Base-by-base conservation (phyloP, 345 rosid genomes). In the Populus tremula region DNA sequence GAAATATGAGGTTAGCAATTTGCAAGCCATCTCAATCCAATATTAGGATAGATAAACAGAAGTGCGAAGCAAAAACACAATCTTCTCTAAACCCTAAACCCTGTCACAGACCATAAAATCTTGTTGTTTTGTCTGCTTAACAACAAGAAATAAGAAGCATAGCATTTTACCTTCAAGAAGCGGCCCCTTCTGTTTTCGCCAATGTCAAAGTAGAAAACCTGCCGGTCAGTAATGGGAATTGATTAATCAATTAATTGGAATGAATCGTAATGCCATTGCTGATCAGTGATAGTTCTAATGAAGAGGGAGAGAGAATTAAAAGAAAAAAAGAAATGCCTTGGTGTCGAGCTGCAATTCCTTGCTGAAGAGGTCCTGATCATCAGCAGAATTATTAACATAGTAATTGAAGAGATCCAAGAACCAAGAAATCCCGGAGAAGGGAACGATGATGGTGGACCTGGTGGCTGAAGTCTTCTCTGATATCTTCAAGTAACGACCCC, bases 391-490 rank as follows among this genome's bases (percentile, higher is more conserved):
- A 86, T 82, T 85, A 78, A 93, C 97, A 73, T 93, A 96, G 88
- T 96, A 93, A 85, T 93, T 93, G 89, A 96, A 96, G 84, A 93
- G 99, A 82, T 96, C 94, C 71, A 96, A 87, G 88, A 96, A 96
- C 99, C 99, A 96, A 36, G 99, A 91, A 82, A 96, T 91, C 76
- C 99, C 99, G 1, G 98, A 89, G 81, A 85, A 96, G 69, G 99
- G 99, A 50, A 96, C 97, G 63, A 96, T 96, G 89, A 96, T 93
- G 76, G 99, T 96, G 85, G 99, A 93, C 88, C 99, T 86, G 35
- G 98, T 96, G 59, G 99, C 94, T n/a, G 98, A 92, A 21, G 99
- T 96, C 83, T 96, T 96, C 92, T 96, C 98, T 10, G 98, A 96
- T 77, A 96, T 92, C 87, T 96, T 96, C 36, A 96, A 86, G 85